These are phyloP conservation scores for Acanthamoeba healyi DNA, from an alignment of 208 protist genomes.

Conservation along the genomic window DNA sequence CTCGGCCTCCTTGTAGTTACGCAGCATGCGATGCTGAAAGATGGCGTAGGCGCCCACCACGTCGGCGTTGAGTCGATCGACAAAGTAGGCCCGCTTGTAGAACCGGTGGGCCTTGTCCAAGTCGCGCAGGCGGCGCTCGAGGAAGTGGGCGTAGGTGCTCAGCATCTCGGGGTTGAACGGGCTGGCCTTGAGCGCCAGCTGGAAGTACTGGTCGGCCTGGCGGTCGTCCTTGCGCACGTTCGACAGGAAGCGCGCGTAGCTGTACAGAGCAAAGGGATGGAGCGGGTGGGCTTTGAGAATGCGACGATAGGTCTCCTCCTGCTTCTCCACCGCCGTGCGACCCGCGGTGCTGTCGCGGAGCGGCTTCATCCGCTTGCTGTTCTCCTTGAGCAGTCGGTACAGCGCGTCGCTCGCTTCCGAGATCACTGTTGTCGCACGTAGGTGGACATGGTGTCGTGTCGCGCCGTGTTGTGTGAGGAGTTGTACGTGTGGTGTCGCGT, in stretches of 20 bases:
- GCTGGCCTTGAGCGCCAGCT: slow-evolving; percentile 14
- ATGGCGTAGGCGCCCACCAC: slow-evolving; percentile 14
- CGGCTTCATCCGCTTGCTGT: slow-evolving; percentile 8
- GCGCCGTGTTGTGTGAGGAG: neutral
- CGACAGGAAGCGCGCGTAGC: slow-evolving; percentile 34
- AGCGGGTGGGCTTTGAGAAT: neutral
- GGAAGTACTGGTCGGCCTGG: slow-evolving; percentile 39
- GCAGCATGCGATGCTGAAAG: slow-evolving; percentile 50
- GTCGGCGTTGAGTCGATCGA: slow-evolving; percentile 33
- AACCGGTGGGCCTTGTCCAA: slow-evolving; percentile 26
- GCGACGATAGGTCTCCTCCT: slow-evolving; percentile 38
- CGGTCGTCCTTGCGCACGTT: slow-evolving; percentile 21
- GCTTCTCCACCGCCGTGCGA: neutral
- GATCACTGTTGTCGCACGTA: neutral
- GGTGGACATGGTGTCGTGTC: neutral
- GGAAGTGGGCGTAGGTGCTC: slow-evolving; percentile 45
- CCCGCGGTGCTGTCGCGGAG: neutral
- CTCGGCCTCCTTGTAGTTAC: slow-evolving; percentile 41
- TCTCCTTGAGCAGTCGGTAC: slow-evolving; percentile 3
- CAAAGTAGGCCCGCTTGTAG: slow-evolving; percentile 59
- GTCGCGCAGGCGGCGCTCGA: slow-evolving; percentile 29
- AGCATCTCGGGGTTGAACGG: slow-evolving; percentile 35
- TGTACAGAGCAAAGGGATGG: slow-evolving; percentile 22
- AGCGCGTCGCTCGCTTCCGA: slow-evolving; percentile 12
- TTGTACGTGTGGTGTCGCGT: neutral